Base-by-base conservation (phyloP, 108 stramenopile species). In the Hondaea fermentalgiana region DNA sequence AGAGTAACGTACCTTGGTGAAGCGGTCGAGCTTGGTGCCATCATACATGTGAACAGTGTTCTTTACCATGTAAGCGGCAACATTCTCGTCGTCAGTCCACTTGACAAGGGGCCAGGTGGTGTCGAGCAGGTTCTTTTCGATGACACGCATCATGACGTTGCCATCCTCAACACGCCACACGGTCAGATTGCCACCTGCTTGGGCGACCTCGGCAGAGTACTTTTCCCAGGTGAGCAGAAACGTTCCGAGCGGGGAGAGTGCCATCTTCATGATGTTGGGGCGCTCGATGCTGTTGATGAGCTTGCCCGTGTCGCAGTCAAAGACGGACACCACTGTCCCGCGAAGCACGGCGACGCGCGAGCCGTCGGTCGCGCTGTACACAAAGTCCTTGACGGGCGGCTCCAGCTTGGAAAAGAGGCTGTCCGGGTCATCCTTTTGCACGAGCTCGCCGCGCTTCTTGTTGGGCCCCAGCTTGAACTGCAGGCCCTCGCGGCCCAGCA, bases 151-250 rank as follows among this genome's bases (percentile, higher is more conserved):
- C 69, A 91, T 17, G 47, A 91, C 10, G 21, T 44, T n/a, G 12
- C 88, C 91, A 45, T 89, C 72, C 10, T 8, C 44, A 5, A 72
- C 72, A 5, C 72, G 72, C 92, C 92, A 92, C 5, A 92, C 92
- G 59, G 91, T 89, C 49, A 92, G 53, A 55, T 92, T 92, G 21
- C 92, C 92, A 4, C 55, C 51, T 5, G 53, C 23, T 23, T 45
- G 28, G 4, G 72, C 21, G 25, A 42, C 17, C 64, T 69, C 21
- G 10, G 59, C 59, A 29, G 91, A 87, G 45, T 69, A 51, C 44
- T 88, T 91, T 16, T 91, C 91, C 92, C 92, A 92, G 35, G 92
- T 92, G 21, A 92, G 76, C 16, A 92, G 88, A 49, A 88, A 92
- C 4, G 91, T 91, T 25, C 92, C 90, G 19, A 90, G 91, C 49